These are phyloP conservation scores for Plasmodium malariae DNA, from an alignment of 169 alveolate species.

Conservation along the genomic window DNA sequence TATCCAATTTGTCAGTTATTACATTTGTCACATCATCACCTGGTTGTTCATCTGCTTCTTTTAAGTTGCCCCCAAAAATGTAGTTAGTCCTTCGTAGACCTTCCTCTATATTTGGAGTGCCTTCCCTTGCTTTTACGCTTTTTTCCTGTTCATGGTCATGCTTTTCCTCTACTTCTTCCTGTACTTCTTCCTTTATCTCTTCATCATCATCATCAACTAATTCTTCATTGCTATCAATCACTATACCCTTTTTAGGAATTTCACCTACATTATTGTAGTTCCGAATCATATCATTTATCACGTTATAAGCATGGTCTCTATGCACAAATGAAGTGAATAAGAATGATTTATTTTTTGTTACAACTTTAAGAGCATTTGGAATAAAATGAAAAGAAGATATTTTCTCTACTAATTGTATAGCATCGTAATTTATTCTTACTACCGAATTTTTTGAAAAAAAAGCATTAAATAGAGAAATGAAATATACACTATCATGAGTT, in stretches of 20 bases:
- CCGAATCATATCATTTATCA: slow-evolving; percentile 25
- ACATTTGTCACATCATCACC: background rate
- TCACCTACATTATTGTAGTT: background rate
- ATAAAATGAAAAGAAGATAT: slow-evolving; percentile 11
- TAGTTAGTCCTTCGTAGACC: background rate
- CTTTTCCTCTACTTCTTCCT: background rate
- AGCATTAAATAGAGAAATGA: slow-evolving; percentile 34
- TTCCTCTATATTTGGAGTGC: background rate
- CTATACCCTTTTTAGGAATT: slow-evolving; percentile 44
- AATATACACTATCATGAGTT: background rate
- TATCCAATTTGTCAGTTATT: no score
- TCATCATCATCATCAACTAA: background rate
- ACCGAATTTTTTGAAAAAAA: slow-evolving; percentile 22
- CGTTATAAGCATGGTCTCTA: slow-evolving; percentile 23
- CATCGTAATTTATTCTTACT: slow-evolving; percentile 12
- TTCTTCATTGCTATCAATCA: background rate
- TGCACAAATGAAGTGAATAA: slow-evolving; percentile 38
- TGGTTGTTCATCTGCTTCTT: background rate
- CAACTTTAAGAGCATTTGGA: slow-evolving; percentile 25
- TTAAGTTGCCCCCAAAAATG: no score
- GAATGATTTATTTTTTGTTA: slow-evolving; percentile 19
- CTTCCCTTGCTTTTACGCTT: background rate
- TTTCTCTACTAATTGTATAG: slow-evolving; percentile 15
- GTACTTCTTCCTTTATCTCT: background rate
- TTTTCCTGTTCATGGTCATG: background rate